Conservation (phyloP, 2,329 filamentous ascomycete genomes). For the Chaetomiaceae sp. region DNA sequence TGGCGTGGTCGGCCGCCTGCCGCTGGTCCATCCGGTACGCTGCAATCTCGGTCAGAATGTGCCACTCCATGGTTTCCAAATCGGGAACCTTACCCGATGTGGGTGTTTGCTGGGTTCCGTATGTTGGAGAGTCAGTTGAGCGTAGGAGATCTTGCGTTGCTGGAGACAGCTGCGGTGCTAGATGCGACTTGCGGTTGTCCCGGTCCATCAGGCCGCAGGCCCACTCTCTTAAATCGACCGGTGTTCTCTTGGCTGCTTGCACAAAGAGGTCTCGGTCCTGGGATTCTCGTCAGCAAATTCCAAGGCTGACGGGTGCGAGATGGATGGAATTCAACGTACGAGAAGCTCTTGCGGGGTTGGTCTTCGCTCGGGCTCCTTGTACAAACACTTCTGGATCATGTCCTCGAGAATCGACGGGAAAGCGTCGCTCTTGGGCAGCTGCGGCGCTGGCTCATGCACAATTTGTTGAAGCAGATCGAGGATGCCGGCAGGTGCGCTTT, state of each 20-base stretch:
- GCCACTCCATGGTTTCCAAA: conserved; percentile 53
- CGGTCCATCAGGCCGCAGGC: conserved; percentile 89
- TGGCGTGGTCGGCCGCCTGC: conserved; percentile 46
- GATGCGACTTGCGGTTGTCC: conserved; percentile 91
- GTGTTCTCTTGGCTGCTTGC: conserved; percentile 92
- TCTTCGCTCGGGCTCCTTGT: conserved; percentile 81
- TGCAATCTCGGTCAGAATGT: conserved; percentile 44
- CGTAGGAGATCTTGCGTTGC: conserved; percentile 72
- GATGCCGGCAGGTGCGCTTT: conserved; percentile 87
- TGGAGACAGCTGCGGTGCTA: conserved; percentile 75
- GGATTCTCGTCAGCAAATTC: conserved; percentile 25
- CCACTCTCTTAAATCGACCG: conserved; percentile 91
- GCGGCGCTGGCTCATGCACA: conserved; percentile 91
- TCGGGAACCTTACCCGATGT: conserved; percentile 71
- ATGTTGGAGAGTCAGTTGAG: conserved; percentile 56
- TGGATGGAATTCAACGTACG: conserved; percentile 49
- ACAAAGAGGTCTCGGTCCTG: conserved; percentile 92
- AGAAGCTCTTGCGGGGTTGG: conserved; percentile 92
- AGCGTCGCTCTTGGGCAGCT: conserved; percentile 91
- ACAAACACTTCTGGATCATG: conserved; percentile 93
- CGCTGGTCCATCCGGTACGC: conserved; percentile 47
- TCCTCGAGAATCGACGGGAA: conserved; percentile 94
- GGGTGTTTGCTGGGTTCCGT: conserved; percentile 53
- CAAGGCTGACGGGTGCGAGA: too few species aligned
- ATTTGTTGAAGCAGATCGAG: conserved; percentile 95